Evolutionary conservation across 108 stramenopile species (phyloP).

Genomic region (Discostella pseudostelligera): DNA sequence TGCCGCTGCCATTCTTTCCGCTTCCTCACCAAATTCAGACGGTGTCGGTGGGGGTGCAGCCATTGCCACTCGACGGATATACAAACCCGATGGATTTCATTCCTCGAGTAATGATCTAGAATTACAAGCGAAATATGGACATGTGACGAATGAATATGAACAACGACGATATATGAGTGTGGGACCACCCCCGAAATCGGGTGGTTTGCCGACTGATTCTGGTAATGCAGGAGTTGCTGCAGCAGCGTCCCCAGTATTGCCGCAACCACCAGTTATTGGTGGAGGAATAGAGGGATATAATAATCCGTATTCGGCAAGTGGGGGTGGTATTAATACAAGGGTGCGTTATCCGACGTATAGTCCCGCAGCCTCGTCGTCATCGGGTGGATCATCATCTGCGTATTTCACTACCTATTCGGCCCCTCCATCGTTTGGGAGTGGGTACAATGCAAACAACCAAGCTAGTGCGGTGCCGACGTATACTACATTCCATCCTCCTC

Average conservation of each 20-base stretch:
- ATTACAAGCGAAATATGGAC: conserved; percentile 84
- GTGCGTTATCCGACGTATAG: conserved; percentile 1
- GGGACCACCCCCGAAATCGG: conserved; percentile 38
- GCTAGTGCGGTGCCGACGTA: conserved; percentile 29
- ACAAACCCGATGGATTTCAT: conserved; percentile 89
- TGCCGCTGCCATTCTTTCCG: conserved; percentile 25
- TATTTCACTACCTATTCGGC: conserved; percentile 3
- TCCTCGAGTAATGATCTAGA: conserved; percentile 73
- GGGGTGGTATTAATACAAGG: neutral
- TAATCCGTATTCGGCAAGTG: conserved; percentile 1
- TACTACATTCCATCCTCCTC: conserved; percentile 16
- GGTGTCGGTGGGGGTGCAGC: neutral
- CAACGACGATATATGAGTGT: conserved; percentile 25
- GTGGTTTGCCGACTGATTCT: conserved; percentile 2
- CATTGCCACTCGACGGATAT: conserved; percentile 13
- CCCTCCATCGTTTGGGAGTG: conserved; percentile 14
- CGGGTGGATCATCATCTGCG: neutral
- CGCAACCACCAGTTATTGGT: neutral
- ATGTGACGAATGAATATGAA: conserved; percentile 46
- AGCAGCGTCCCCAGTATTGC: neutral
- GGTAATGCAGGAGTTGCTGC: neutral
- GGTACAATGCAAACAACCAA: conserved; percentile 6
- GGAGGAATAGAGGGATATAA: neutral
- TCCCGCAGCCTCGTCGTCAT: neutral
- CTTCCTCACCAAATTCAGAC: conserved; percentile 18